phyloP scores from a whole-genome alignment of 2,329 filamentous ascomycete genomes.

The Colletotrichum tofieldiae region DNA sequence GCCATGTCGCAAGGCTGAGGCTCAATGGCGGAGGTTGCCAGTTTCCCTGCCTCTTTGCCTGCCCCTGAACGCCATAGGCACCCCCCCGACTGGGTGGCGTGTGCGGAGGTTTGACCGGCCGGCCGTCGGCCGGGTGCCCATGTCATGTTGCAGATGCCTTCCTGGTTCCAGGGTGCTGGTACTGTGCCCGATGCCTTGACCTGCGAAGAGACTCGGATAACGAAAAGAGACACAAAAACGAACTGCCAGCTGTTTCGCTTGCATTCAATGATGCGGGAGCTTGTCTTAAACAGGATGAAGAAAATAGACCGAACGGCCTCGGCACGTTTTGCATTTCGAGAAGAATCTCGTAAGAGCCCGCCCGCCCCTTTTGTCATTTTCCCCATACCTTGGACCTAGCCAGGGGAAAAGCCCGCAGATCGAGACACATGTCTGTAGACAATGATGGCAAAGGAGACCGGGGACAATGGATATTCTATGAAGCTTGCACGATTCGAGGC shows the following conservation, averaged over 20 bases:
- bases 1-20: slow-evolving; percentile 32
- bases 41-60: neutral
- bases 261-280: slow-evolving; percentile 26
- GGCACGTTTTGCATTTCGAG: neutral
- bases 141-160: slow-evolving; percentile 7
- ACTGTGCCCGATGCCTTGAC: slow-evolving; percentile 11
- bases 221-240: slow-evolving; percentile 1
- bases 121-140: slow-evolving; percentile 15
- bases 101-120: neutral
- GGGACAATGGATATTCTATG: neutral
- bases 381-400: neutral
- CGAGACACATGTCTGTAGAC: neutral
- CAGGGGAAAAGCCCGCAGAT: neutral
- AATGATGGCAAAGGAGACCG: neutral
- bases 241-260: slow-evolving; percentile 23
- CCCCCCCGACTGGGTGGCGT: neutral
- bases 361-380: neutral
- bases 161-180: slow-evolving; percentile 12
- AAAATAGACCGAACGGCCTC: neutral
- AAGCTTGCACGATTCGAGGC: slow-evolving; percentile 4
- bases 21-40: slow-evolving; percentile 11
- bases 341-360: neutral
- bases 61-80: neutral
- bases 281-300: slow-evolving; percentile 15
- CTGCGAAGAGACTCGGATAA: neutral